Conservation (phyloP, 768 basidiomycete genomes). For the Tricholoma terreum region DNA sequence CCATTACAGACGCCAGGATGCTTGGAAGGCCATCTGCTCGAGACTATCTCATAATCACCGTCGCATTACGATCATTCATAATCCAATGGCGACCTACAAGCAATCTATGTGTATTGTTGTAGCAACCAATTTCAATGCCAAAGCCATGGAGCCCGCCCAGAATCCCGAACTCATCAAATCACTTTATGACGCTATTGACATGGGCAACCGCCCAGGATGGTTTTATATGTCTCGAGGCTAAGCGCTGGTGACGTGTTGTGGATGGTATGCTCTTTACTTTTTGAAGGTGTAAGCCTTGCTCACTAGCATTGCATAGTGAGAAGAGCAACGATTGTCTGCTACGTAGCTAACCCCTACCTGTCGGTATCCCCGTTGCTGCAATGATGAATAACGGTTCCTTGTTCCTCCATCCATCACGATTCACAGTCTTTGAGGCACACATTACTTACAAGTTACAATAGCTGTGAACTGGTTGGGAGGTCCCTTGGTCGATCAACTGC, state of each 20-base stretch:
- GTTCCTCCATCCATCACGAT: not conserved
- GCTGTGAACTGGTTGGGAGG: too few relatives aligned
- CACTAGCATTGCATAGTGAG: not conserved
- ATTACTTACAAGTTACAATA: too few relatives aligned
- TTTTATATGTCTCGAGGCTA: too few relatives aligned
- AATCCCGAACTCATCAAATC: not conserved
- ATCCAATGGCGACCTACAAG: not conserved
- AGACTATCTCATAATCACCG: not conserved
- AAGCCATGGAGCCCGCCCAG: not conserved
- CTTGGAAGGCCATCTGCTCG: not conserved
- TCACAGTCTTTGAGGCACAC: too few relatives aligned
- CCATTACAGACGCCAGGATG: not conserved
- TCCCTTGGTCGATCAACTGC: too few relatives aligned
- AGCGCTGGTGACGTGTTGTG: too few relatives aligned
- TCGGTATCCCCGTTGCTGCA: not conserved
- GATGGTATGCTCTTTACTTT: too few relatives aligned
- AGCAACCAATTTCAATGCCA: not conserved
- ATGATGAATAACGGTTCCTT: not conserved
- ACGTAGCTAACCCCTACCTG: not conserved
- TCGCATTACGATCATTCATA: not conserved
- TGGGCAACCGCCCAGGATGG: too few relatives aligned
- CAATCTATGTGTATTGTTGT: not conserved
- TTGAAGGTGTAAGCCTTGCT: too few relatives aligned
- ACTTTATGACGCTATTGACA: too few relatives aligned
- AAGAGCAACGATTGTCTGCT: not conserved